Base-by-base conservation (phyloP, 768 basidiomycete genomes). In the Kondoa subrosea region DNA sequence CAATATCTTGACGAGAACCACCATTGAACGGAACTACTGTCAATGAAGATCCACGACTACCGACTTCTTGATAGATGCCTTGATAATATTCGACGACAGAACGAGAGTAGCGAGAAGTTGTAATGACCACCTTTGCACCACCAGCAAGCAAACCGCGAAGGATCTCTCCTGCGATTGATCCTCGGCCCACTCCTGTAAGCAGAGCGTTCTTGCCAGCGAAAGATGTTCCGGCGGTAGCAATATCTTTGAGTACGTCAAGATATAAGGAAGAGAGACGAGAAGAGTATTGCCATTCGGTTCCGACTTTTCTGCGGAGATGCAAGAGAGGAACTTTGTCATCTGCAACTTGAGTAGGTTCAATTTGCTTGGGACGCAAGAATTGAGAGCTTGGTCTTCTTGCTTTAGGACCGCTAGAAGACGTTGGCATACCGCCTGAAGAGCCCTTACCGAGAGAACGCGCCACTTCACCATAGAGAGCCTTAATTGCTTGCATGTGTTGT, bases 11-110 rank as follows among this genome's bases (percentile, higher is more conserved):
- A 78, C 91, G 95, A 2, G 95, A 97, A 31, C 88, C 95, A 77
- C 97, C 93, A 75, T 99, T 99, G 84, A 97, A 99, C 16, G 95
- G 95, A 34, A 99, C 93, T 64, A 99, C 93, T 15, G 91, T 91
- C 58, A 99, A 82, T 25, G 91, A 88, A n/a, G 93, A 92, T 8
- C 92, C 93, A 71, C 89, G 87, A 73, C 89, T 90, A 25, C 95
- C 95, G 74, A 86, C 86, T 68, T 87, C 86, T 78, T 97, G 95
- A 84, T 87, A 99, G 78, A 97, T 92, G 58, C 87, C 86, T 77
- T 99, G 95, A 78, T 99, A 99, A 78, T 92, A 99, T 77, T 96
- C 92, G 69, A 99, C 93, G 15, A 87, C 89, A 66, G 89, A 84
- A 70, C 95, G 90, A 77, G 82, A 92, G 80, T 95, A 97, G 74